Evolutionary conservation across 805 yeast genomes (phyloP), one percentile per base, ranked within the genome.

Genomic region (Jamesozyma gamospora): DNA sequence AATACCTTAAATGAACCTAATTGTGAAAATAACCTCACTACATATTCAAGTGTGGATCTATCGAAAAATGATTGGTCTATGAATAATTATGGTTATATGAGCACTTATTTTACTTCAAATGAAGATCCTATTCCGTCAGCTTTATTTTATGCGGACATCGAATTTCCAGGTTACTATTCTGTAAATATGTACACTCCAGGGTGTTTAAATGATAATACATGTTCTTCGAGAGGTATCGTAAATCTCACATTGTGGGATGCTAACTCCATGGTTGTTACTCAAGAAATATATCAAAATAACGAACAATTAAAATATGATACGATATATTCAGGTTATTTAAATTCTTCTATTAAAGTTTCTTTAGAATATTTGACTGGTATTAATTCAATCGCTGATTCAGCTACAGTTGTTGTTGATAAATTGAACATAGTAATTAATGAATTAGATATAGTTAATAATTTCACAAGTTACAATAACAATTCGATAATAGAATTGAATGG

Each of bases 101-200:
- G 44, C 7, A 42, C 56, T 0, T 34, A 69, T 62, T 57, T 53
- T 66, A 47, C 55, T 2, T 56, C 68, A 10, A 55, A 56, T 18
- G 4, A 45, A 47, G 50, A 58, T 24, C 56, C 57, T 3, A 41
- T 55, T 4, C 63, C 72, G 6, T 53, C 53, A n/a, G 59, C 62
- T 9, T 66, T 70, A 1, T 78, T 79, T 52, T 15, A 37, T 28
- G 29, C 38, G 12, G 26, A 43, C 7, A 15, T 46, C 7, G 32
- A 43, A 12, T 68, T 70, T 41, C 85, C 95, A 9, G 96, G 96
- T 9, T 68, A 76, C 43, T 92, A 86, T 58, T 66, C 84, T 0
- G 67, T 92, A 18, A 65, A 75, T 38, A 50, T 88, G 36, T 80
- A 75, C 50, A 92, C 98, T 0, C 96, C 96, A 0, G 97, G 97